Conservation (phyloP, 148 eudicot genomes). For the Chenopodium quinoa region DNA sequence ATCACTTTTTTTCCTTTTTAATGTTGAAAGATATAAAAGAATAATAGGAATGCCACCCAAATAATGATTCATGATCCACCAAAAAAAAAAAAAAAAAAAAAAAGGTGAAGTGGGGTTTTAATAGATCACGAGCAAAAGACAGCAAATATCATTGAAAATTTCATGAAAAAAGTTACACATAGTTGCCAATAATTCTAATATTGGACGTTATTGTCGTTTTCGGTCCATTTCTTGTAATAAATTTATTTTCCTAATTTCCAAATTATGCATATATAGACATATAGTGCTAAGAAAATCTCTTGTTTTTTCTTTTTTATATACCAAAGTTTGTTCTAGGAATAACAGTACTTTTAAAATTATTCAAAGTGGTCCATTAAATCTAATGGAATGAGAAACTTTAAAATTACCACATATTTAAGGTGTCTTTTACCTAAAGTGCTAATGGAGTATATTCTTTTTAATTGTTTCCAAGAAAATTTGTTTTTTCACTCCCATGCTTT, state of each 20-base stretch:
- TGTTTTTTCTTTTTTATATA: not conserved
- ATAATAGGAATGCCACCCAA: not conserved
- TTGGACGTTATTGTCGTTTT: slow-evolving; percentile 8
- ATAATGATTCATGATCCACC: not conserved
- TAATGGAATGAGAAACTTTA: not conserved
- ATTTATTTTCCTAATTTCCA: too few species aligned
- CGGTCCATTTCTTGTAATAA: not conserved
- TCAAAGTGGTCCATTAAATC: slow-evolving; percentile 11
- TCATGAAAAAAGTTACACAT: not conserved
- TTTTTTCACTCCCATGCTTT: not conserved
- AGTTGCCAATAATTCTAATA: not conserved
- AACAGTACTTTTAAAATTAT: not conserved
- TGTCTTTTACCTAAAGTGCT: not conserved
- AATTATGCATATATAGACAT: too few species aligned
- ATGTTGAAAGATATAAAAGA: not conserved
- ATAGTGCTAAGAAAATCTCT: too few species aligned
- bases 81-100: not conserved
- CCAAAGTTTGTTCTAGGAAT: not conserved
- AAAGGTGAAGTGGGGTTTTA: slow-evolving; percentile 7
- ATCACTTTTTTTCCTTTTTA: not conserved
- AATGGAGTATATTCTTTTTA: not conserved
- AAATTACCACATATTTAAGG: not conserved
- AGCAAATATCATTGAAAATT: not conserved
- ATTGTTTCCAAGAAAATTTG: not conserved
- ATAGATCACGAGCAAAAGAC: slow-evolving; percentile 6